Percentiles rank a stretch among this genome's conserved stretches.
Conservation (phyloP, 768 basidiomycete species). For the Amanita jacksonii region DNA sequence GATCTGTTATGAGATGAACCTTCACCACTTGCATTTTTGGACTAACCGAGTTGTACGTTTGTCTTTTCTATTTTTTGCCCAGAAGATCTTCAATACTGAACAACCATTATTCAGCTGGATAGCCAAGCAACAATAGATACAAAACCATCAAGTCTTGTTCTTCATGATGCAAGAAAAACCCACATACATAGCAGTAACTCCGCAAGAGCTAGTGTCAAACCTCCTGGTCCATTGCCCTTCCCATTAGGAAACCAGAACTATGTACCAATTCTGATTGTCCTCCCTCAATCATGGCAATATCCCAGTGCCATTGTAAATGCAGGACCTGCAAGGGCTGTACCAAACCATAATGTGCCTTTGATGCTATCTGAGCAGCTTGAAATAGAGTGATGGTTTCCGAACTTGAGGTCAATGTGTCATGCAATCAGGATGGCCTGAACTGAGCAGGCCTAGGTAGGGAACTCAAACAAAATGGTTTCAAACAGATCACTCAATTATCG, state of each 20-base stretch:
- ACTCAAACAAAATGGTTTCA: constrained; percentile 1
- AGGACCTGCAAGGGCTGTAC: too few relatives aligned
- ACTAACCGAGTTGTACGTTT: not conserved
- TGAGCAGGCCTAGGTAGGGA: not conserved
- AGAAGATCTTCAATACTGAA: too few relatives aligned
- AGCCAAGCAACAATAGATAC: too few relatives aligned
- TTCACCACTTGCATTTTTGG: not conserved
- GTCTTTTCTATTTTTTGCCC: too few relatives aligned
- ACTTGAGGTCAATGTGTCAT: not conserved
- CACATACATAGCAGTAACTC: too few relatives aligned
- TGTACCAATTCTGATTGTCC: not conserved
- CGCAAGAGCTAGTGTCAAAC: too few relatives aligned
- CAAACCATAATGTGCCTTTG: not conserved
- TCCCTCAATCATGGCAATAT: not conserved
- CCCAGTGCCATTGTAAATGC: not conserved
- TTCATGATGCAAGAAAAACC: too few relatives aligned
- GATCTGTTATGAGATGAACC: not conserved
- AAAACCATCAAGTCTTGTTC: too few relatives aligned
- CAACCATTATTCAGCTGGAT: too few relatives aligned
- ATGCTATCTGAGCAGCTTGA: not conserved
- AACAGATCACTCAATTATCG: constrained; percentile 1
- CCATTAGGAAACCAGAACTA: not conserved
- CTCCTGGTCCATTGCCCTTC: not conserved
- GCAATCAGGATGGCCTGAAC: not conserved
- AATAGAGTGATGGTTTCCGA: not conserved